Conservation (phyloP, 2,329 filamentous ascomycete genomes). For the Lomentospora prolificans region DNA sequence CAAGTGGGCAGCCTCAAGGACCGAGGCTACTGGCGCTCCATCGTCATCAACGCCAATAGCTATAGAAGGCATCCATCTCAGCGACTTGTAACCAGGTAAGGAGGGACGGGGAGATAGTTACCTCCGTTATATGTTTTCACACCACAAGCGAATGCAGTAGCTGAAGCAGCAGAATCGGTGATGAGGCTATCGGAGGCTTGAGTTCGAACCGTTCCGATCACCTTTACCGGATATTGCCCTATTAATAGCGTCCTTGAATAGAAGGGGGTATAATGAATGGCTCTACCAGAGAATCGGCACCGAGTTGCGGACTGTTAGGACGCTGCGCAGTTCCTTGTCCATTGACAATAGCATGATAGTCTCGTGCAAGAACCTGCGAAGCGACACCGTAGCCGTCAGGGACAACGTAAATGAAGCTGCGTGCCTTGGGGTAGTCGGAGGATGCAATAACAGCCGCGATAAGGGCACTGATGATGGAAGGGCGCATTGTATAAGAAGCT, state of each 20-base stretch:
- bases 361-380: constrained; percentile 20
- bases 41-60: constrained; percentile 15
- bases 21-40: constrained; percentile 15
- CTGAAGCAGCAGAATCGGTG: constrained; percentile 17
- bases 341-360: constrained; percentile 14
- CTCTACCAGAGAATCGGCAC: constrained; percentile 16
- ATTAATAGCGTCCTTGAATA: background rate
- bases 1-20: constrained; percentile 17
- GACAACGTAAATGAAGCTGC: constrained; percentile 24
- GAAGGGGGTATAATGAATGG: constrained; percentile 6
- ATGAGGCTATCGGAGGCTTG: constrained; percentile 15
- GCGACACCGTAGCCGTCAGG: constrained; percentile 21
- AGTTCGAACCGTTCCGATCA: constrained; percentile 15
- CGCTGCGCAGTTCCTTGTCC: constrained; percentile 12
- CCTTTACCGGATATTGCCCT: background rate
- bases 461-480: background rate
- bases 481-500: background rate
- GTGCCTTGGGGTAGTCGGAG: constrained; percentile 10
- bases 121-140: constrained; percentile 18
- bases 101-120: background rate
- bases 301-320: constrained; percentile 13
- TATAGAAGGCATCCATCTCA: background rate
- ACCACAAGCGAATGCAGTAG: constrained; percentile 16
- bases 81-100: background rate
- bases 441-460: background rate